phyloP scores from a whole-genome alignment of 768 basidiomycete species.

The Termitomyces titanicus region DNA sequence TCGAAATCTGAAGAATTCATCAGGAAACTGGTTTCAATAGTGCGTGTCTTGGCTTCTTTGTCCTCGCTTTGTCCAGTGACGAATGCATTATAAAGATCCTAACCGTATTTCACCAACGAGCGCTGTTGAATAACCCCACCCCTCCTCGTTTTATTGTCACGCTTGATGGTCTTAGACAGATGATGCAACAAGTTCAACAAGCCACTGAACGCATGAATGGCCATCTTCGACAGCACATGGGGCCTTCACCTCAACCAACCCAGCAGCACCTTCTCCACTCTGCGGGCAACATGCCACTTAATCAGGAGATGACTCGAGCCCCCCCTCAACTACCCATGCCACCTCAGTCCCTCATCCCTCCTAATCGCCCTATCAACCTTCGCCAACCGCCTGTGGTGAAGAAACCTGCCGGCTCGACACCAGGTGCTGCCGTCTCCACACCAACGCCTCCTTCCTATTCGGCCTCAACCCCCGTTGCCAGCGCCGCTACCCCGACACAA shows the following conservation, averaged over 20 bases:
- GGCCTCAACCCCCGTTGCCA: slow-evolving; percentile 39
- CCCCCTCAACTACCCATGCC: slow-evolving; percentile 16
- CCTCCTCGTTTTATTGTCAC: slow-evolving; percentile 39
- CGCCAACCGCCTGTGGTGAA: slow-evolving; percentile 26
- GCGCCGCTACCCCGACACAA: slow-evolving; percentile 50
- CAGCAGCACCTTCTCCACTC: slow-evolving; percentile 9
- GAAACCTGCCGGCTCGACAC: slow-evolving; percentile 22
- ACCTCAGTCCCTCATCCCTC: slow-evolving; percentile 14
- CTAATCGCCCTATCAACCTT: slow-evolving; percentile 14
- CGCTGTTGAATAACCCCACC: slow-evolving; percentile 29
- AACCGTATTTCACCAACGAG: slow-evolving; percentile 42
- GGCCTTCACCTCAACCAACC: slow-evolving; percentile 12
- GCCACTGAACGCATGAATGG: slow-evolving; percentile 6
- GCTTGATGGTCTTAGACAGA: slow-evolving; percentile 36
- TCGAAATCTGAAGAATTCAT: slow-evolving; percentile 46
- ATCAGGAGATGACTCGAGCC: slow-evolving; percentile 16
- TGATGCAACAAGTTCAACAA: slow-evolving; percentile 27
- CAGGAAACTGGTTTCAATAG: slow-evolving; percentile 50
- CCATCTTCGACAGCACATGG: slow-evolving; percentile 18
- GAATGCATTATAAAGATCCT: slow-evolving; percentile 30
- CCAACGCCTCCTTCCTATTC: slow-evolving; percentile 42
- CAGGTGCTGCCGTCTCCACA: slow-evolving; percentile 26
- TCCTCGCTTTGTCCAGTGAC: slow-evolving; percentile 4
- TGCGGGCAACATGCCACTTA: slow-evolving; percentile 5
- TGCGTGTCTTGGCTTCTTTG: slow-evolving; percentile 28